A percentile compares a stretch with the other conserved stretches of the same genome.
These are phyloP conservation scores for Begonia peltatifolia DNA, from an alignment of 306 rosid species.

Conservation along the genomic window DNA sequence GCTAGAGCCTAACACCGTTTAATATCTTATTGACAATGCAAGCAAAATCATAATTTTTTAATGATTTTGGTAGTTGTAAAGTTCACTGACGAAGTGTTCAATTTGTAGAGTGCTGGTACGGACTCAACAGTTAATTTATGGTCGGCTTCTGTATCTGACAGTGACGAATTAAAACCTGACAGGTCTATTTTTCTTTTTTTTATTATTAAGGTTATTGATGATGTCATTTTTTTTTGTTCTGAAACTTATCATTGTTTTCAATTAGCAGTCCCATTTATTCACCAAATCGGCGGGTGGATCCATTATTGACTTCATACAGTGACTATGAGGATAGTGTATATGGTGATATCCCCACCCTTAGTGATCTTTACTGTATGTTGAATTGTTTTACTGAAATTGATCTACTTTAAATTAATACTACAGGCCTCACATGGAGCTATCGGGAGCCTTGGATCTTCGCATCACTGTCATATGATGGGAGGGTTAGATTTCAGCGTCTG, in stretches of 20 bases:
- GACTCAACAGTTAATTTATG: constrained; percentile 89
- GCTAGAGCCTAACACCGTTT: too few species aligned
- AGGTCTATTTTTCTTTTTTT: constrained; percentile 34
- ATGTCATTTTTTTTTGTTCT: background rate
- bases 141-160: constrained; percentile 38
- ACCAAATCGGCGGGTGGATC: constrained; percentile 33
- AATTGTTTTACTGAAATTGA: too few species aligned
- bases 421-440: constrained; percentile 92
- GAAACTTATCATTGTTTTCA: constrained; percentile 4
- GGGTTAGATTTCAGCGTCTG: constrained; percentile 44
- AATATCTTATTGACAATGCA: too few species aligned
- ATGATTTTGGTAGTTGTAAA: background rate
- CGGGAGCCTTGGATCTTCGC: constrained; percentile 97
- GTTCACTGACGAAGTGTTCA: constrained; percentile 11
- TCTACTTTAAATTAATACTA: constrained; percentile 9
- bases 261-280: constrained; percentile 48
- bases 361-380: too few species aligned
- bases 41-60: background rate
- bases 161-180: constrained; percentile 37
- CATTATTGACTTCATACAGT: constrained; percentile 67
- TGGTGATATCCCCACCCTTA: constrained; percentile 24
- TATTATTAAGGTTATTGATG: too few species aligned
- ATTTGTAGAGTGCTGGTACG: constrained; percentile 82
- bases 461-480: constrained; percentile 93
- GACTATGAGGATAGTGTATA: constrained; percentile 94